Evolutionary conservation across 305 asterid species (phyloP).

Genomic region (Fraxinus platypoda): DNA sequence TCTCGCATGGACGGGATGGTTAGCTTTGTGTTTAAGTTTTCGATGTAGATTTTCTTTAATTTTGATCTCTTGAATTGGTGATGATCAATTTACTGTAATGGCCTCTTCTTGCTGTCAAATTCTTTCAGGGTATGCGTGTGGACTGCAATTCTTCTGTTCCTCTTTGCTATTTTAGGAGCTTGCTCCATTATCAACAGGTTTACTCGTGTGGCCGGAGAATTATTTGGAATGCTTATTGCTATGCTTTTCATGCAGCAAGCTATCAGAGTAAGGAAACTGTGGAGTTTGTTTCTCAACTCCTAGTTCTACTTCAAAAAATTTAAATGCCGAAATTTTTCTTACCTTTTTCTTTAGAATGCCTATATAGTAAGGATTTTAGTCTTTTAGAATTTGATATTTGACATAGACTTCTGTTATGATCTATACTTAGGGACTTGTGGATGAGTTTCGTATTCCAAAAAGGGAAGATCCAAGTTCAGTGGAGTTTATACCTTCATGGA

Average conservation of each 20-base stretch:
- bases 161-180: constrained; percentile 79
- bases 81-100: background rate
- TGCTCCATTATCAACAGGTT: constrained; percentile 95
- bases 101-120: background rate
- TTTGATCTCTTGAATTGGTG: background rate
- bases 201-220: constrained; percentile 92
- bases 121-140: constrained; percentile 89
- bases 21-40: constrained; percentile 16
- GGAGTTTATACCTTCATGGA: constrained; percentile 72
- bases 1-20: constrained; percentile 98
- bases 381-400: background rate
- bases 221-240: constrained; percentile 91
- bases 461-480: constrained; percentile 42
- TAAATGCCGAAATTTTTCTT: background rate
- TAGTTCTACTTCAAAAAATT: background rate
- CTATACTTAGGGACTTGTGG: constrained; percentile 68
- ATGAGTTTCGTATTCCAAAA: constrained; percentile 78
- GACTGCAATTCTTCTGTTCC: constrained; percentile 78
- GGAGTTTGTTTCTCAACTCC: background rate
- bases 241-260: constrained; percentile 99
- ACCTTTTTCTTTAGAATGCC: background rate
- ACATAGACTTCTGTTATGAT: constrained; percentile 8
- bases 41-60: background rate
- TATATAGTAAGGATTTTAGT: background rate
- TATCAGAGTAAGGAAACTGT: constrained; percentile 49